A percentile compares a stretch with the other conserved stretches of the same genome.
These are phyloP conservation scores for Verbena officinalis DNA, from an alignment of 257 asterid genomes.

Conservation along the genomic window DNA sequence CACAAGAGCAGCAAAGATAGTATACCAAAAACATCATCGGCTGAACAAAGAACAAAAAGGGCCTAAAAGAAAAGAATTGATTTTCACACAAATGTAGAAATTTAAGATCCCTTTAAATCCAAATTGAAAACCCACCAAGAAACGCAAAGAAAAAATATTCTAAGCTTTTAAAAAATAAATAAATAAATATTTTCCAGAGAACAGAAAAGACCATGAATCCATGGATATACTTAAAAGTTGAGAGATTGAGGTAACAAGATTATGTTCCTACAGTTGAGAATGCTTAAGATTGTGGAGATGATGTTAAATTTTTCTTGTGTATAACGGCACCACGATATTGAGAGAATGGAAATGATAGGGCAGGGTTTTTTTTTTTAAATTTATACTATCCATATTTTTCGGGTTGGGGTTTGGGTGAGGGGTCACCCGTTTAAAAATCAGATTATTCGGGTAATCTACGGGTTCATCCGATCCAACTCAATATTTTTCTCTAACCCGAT, in stretches of 20 bases:
- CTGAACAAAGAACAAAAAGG: neutral
- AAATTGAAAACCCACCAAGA: constrained; percentile 31
- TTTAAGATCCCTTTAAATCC: constrained; percentile 1
- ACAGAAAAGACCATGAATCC: constrained; percentile 16
- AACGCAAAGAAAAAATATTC: constrained; percentile 4
- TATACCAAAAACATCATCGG: constrained; percentile 8
- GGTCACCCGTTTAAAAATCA: no score
- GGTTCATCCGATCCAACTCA: no score
- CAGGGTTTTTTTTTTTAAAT: no score
- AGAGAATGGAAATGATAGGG: no score
- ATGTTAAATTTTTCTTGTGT: constrained; percentile 22
- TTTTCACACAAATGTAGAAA: constrained; percentile 21
- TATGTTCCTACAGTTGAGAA: neutral
- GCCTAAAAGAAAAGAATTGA: neutral
- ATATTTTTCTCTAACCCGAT: no score
- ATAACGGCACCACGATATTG: no score
- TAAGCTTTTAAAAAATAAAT: no score
- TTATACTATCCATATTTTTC: no score
- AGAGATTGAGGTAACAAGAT: constrained; percentile 28
- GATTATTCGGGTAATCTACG: no score
- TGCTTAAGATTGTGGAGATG: constrained; percentile 20
- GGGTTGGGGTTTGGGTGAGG: no score
- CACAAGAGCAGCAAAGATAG: constrained; percentile 14
- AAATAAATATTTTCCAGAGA: neutral
- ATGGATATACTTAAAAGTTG: constrained; percentile 35